Base-by-base conservation (phyloP, 2,329 filamentous ascomycete species). In the Elsinoe fawcettii region DNA sequence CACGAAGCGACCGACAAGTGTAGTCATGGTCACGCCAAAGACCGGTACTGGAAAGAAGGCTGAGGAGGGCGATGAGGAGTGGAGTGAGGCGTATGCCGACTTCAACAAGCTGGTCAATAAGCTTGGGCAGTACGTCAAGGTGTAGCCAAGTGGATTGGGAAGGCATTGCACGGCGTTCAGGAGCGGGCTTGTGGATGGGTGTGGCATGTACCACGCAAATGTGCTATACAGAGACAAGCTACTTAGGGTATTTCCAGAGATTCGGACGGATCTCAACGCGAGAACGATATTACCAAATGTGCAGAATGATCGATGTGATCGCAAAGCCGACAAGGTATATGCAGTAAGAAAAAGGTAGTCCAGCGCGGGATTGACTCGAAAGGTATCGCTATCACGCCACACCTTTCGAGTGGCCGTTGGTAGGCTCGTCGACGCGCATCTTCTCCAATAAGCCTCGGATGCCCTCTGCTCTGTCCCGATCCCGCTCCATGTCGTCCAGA, bases 1-100 rank as follows among this genome's bases (percentile, higher is more conserved):
- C 73, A 99, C 93, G 51, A 99, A 97, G 85, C 81, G 93, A 62
- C 93, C 93, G 53, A 99, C 93, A 34, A 95, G 88, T 71, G 93
- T 99, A 57, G 90, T 96, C 66, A 95, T 99, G 90, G 83, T 85
- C 51, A 74, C 73, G 54, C 74, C 75, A 49, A 78, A 78, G 65
- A 73, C 75, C 25, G 72, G 73, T 37, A 71, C 72, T 60, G 77
- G 75, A 67, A 77, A 75, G 73, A 71, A 69, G 41, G 71, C 73
- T 62, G 72, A 72, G n/a, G 72, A 72, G 47, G 75, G 70, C 18
- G 34, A 37, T 37, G 70, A 67, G 44, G 75, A 73, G 37, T 74
- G 76, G 62, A 76, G 76, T 58, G 70, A 68, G 16, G 67, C 65
- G 32, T 65, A 69, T 57, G 72, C 74, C 56, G 80, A 82, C 62